These are phyloP conservation scores for Sclerotinia spermophila DNA, from an alignment of 2,329 filamentous ascomycete genomes.

Conservation along the genomic window DNA sequence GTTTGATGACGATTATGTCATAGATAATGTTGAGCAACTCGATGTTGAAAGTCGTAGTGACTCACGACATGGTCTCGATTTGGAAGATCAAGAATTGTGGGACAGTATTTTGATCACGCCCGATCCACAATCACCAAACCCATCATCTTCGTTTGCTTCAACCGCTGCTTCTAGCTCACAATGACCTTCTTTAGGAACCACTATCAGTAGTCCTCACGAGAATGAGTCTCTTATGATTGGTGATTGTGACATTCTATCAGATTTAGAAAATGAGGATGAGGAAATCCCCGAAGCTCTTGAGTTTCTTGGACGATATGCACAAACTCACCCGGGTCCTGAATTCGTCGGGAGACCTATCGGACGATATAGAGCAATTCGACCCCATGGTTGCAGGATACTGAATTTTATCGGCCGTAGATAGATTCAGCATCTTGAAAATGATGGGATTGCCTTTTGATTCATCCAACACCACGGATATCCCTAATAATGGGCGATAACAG, in stretches of 20 bases:
- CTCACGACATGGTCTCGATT: conserved; percentile 76
- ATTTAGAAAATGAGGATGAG: background rate
- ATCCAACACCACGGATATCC: background rate
- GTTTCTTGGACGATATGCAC: background rate
- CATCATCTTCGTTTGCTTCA: conserved; percentile 69
- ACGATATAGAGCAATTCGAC: background rate
- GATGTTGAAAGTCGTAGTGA: conserved; percentile 73
- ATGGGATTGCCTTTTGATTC: background rate
- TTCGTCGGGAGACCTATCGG: background rate
- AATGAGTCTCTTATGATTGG: conserved; percentile 22
- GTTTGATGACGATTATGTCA: background rate
- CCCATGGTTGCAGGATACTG: background rate
- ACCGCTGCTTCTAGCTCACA: conserved; percentile 30
- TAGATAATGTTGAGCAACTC: conserved; percentile 25
- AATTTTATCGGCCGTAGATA: background rate
- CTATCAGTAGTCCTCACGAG: conserved; percentile 31
- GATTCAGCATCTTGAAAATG: background rate
- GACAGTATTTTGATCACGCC: conserved; percentile 78
- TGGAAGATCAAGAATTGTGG: conserved; percentile 64
- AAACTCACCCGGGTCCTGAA: background rate
- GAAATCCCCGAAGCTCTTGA: background rate
- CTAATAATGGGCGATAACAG: background rate
- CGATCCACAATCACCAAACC: conserved; percentile 75
- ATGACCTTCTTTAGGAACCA: conserved; percentile 30
- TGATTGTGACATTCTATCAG: conserved; percentile 31